A percentile compares a stretch with the other conserved stretches of the same genome.
These are phyloP conservation scores for Tricholoma hemisulphureum DNA, from an alignment of 768 basidiomycete genomes.

Conservation along the genomic window DNA sequence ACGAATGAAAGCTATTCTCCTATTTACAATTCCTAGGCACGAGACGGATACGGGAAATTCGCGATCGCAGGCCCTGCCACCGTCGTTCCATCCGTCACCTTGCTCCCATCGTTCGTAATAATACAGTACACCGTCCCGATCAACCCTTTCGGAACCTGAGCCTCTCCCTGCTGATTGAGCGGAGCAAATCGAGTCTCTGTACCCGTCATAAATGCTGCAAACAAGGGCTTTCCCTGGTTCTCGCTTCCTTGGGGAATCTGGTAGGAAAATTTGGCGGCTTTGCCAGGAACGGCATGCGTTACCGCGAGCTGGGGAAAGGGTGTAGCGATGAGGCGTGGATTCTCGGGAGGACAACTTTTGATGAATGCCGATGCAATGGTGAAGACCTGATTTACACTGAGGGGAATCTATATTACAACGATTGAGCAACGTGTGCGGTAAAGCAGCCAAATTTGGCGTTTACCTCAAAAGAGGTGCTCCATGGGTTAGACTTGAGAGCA, in stretches of 20 bases:
- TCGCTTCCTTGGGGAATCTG: conserved; percentile 5
- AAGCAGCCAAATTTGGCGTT: background rate
- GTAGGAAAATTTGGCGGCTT: conserved; percentile 22
- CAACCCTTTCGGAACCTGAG: conserved; percentile 41
- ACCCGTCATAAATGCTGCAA: conserved; percentile 51
- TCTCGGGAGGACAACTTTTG: conserved; percentile 49
- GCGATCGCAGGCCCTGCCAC: conserved; percentile 58
- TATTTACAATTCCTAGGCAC: conserved; percentile 18
- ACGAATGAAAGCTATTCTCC: no score
- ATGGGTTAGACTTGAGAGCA: conserved; percentile 47
- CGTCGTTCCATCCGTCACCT: conserved; percentile 44
- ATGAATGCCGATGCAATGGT: conserved; percentile 46
- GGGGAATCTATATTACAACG: conserved; percentile 31
- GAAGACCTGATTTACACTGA: conserved; percentile 39
- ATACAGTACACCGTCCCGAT: conserved; percentile 53
- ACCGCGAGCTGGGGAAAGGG: conserved; percentile 45
- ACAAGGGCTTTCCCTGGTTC: conserved; percentile 23
- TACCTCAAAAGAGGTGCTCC: conserved; percentile 62
- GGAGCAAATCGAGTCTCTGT: conserved; percentile 40
- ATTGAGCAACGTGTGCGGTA: background rate
- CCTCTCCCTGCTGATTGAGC: conserved; percentile 30
- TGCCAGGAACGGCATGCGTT: conserved; percentile 14
- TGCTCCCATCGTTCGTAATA: conserved; percentile 38
- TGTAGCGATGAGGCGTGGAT: conserved; percentile 44
- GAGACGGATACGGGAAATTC: conserved; percentile 31